A percentile compares a stretch with the other conserved stretches of the same genome.
Evolutionary conservation across 768 basidiomycete genomes (phyloP).

Genomic region (Asterophora lycoperdoides): DNA sequence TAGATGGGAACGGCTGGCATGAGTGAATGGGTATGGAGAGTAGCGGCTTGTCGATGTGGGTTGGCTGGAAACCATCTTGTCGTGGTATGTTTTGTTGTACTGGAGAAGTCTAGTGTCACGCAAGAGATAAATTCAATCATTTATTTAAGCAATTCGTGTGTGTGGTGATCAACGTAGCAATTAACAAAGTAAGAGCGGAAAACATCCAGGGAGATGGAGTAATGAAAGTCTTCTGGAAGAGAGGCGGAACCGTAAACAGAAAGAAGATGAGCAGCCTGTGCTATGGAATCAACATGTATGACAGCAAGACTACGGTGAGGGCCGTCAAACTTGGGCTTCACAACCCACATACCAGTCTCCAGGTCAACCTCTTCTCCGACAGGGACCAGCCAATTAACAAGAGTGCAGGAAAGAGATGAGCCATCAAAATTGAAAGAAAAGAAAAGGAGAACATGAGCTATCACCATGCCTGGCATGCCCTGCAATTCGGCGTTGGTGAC

Average conservation of each 20-base stretch:
- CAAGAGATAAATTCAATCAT: too few species aligned
- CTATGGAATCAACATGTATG: slow-evolving; percentile 18
- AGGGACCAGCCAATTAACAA: slow-evolving; percentile 6
- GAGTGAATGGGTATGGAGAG: too few species aligned
- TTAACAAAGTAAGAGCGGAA: slow-evolving; percentile 14
- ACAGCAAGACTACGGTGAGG: slow-evolving; percentile 6
- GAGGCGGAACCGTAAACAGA: slow-evolving; percentile 12
- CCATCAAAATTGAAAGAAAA: slow-evolving; percentile 25
- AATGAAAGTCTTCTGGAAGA: slow-evolving; percentile 14
- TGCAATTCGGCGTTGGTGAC: slow-evolving; percentile 14
- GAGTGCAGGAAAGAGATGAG: slow-evolving; percentile 2
- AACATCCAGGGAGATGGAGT: slow-evolving; percentile 18
- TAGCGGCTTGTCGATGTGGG: too few species aligned
- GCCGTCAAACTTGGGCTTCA: background rate
- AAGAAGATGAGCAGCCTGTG: too few species aligned
- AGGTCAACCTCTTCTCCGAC: slow-evolving; percentile 9
- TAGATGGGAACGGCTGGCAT: too few species aligned
- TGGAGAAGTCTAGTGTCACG: too few species aligned
- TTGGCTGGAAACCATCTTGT: too few species aligned
- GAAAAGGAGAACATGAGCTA: slow-evolving; percentile 25
- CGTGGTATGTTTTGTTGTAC: too few species aligned
- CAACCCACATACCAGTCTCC: slow-evolving; percentile 19
- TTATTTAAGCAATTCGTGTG: too few species aligned
- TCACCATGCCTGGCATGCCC: slow-evolving; percentile 24
- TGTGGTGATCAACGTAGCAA: slow-evolving; percentile 4